Conservation (phyloP, 2,329 filamentous ascomycete genomes). For the Aspergillus tamarii region DNA sequence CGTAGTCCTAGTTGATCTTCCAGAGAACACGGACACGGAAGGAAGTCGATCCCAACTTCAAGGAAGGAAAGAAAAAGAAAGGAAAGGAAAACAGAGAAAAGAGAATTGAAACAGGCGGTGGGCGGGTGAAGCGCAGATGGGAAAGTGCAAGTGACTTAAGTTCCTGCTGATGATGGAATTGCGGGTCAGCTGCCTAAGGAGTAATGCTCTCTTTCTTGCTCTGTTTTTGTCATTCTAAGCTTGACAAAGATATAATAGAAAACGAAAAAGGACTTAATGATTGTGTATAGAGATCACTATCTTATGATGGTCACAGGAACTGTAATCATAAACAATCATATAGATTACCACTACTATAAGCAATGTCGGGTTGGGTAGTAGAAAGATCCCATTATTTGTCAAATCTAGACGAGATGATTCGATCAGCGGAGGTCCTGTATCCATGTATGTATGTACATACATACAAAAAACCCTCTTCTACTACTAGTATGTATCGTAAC, state of each 20-base stretch:
- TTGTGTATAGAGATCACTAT: neutral
- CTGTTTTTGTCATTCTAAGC: neutral
- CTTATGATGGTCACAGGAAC: neutral
- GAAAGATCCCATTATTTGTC: neutral
- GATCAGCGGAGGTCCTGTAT: neutral
- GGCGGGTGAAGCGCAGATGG: slow-evolving; percentile 5
- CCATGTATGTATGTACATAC: neutral
- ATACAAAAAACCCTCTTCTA: neutral
- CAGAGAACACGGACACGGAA: neutral
- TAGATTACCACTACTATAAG: neutral
- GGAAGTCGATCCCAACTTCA: neutral
- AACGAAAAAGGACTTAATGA: neutral
- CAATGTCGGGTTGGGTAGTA: neutral
- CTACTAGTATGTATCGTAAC: neutral
- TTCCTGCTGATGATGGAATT: slow-evolving; percentile 7
- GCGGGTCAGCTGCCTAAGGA: slow-evolving; percentile 6
- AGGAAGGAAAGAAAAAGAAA: neutral
- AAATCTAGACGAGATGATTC: neutral
- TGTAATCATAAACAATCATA: neutral
- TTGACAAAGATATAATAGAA: neutral
- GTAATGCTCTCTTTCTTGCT: neutral
- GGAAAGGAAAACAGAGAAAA: slow-evolving; percentile 7
- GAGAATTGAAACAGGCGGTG: slow-evolving; percentile 16
- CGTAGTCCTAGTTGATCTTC: neutral
- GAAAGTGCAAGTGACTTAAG: slow-evolving; percentile 4